Conservation (phyloP, 2,329 filamentous ascomycete genomes). For the Diaporthe capsici region DNA sequence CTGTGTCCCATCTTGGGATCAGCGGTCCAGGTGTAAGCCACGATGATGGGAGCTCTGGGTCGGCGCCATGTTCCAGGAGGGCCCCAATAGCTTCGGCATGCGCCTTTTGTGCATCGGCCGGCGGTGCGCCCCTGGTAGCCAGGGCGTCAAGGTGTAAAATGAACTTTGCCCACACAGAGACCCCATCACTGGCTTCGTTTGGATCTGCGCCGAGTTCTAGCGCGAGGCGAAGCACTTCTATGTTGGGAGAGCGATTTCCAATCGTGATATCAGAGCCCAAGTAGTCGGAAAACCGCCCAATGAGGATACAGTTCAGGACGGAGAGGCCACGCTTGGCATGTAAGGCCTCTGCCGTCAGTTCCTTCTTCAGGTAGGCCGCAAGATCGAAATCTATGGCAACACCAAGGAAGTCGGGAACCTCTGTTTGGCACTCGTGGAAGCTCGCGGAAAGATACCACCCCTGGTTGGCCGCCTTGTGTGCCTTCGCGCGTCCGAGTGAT, state of each 20-base stretch:
- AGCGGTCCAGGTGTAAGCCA: not conserved
- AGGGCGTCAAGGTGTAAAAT: not conserved
- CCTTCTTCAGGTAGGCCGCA: not conserved
- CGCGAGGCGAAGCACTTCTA: not conserved
- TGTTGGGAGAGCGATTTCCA: not conserved
- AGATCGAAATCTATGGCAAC: constrained; percentile 15
- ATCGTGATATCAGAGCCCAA: not conserved
- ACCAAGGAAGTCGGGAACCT: not conserved
- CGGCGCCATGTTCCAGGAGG: not conserved
- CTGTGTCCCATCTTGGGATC: not conserved
- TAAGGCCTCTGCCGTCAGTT: not conserved
- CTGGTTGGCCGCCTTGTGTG: not conserved
- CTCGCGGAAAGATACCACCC: not conserved
- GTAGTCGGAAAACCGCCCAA: not conserved
- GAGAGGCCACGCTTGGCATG: not conserved
- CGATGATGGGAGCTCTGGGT: not conserved
- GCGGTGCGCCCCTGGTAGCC: not conserved
- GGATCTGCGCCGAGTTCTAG: not conserved
- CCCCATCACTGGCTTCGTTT: not conserved
- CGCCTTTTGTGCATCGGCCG: not conserved
- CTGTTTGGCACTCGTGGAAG: not conserved
- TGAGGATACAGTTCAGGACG: not conserved
- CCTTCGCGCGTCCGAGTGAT: not conserved
- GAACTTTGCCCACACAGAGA: not conserved
- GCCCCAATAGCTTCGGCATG: not conserved